Evolutionary conservation across 2,329 filamentous ascomycete species (phyloP).

Genomic region (Lasiodiplodia sp.): DNA sequence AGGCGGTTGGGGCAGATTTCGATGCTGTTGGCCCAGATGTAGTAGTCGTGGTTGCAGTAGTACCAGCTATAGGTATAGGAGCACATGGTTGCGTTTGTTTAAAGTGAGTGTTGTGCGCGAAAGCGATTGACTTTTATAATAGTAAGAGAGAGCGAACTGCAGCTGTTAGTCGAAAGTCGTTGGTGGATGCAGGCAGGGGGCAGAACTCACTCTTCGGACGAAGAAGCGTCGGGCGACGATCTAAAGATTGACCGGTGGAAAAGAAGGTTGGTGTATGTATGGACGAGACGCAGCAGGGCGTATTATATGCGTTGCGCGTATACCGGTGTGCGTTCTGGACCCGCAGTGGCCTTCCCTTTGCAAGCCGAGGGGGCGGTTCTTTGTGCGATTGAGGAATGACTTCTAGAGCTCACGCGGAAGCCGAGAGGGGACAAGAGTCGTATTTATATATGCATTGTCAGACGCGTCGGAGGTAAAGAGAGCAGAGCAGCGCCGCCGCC

Average conservation of each 20-base stretch:
- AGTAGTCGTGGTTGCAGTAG: conserved; percentile 58
- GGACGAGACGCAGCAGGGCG: not conserved
- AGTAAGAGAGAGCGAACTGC: not conserved
- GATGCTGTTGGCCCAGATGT: conserved; percentile 55
- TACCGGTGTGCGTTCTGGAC: conserved; percentile 16
- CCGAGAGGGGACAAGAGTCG: not conserved
- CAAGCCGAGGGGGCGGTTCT: not conserved
- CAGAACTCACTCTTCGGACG: conserved; percentile 14
- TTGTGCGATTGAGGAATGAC: not conserved
- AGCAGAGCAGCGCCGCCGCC: conserved; percentile 9
- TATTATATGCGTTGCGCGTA: conserved; percentile 13
- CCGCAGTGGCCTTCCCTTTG: conserved; percentile 15
- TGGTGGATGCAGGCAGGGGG: not conserved
- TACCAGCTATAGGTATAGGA: conserved; percentile 57
- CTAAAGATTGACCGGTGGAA: not conserved
- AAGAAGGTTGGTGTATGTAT: not conserved
- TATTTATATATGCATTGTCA: conserved; percentile 20
- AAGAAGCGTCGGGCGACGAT: not conserved
- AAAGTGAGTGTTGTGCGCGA: not conserved
- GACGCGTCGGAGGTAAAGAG: not conserved
- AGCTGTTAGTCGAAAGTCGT: not conserved
- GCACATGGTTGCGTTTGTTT: conserved; percentile 47
- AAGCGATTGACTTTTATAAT: not conserved
- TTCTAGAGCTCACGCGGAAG: not conserved
- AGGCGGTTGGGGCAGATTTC: conserved; percentile 55